These are phyloP conservation scores for Cicer arietinum DNA, from an alignment of 306 rosid species.

Conservation along the genomic window DNA sequence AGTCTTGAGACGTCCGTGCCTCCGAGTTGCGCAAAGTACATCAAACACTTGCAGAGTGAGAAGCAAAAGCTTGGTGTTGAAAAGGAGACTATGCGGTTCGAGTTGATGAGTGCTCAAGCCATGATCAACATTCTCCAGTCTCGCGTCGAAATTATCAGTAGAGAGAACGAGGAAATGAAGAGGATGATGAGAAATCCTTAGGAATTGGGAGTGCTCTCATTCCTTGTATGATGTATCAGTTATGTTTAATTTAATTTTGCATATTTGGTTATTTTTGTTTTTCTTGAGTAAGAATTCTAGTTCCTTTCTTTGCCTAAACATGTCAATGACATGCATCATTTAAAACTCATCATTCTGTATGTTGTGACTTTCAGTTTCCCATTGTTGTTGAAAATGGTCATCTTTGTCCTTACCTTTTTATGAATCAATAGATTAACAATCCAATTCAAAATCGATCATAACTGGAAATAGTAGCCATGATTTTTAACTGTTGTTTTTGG, in stretches of 20 bases:
- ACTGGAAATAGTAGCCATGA: too few species aligned
- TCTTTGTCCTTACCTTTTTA: conserved; percentile 22
- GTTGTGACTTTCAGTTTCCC: conserved; percentile 34
- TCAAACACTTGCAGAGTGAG: conserved; percentile 73
- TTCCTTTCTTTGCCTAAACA: conserved; percentile 42
- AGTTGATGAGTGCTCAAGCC: conserved; percentile 87
- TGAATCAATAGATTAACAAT: background rate
- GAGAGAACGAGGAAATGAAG: conserved; percentile 78
- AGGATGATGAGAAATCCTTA: conserved; percentile 36
- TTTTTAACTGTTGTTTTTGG: too few species aligned
- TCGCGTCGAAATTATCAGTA: conserved; percentile 63
- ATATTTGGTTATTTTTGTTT: conserved; percentile 32
- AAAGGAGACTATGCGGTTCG: conserved; percentile 81
- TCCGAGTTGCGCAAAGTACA: conserved; percentile 70
- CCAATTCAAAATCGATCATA: background rate
- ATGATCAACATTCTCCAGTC: conserved; percentile 85
- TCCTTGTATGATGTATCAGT: conserved; percentile 42
- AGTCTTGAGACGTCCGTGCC: conserved; percentile 61
- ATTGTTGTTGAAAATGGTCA: conserved; percentile 43
- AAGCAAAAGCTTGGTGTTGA: conserved; percentile 69
- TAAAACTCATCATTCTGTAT: conserved; percentile 44
- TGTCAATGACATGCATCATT: conserved; percentile 33
- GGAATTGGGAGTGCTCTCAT: conserved; percentile 21
- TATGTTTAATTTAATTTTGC: conserved; percentile 30
- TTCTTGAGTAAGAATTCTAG: conserved; percentile 44